Evolutionary conservation across 306 rosid genomes (phyloP), one percentile per base, ranked within the genome.

Genomic region (Prunus persica): DNA sequence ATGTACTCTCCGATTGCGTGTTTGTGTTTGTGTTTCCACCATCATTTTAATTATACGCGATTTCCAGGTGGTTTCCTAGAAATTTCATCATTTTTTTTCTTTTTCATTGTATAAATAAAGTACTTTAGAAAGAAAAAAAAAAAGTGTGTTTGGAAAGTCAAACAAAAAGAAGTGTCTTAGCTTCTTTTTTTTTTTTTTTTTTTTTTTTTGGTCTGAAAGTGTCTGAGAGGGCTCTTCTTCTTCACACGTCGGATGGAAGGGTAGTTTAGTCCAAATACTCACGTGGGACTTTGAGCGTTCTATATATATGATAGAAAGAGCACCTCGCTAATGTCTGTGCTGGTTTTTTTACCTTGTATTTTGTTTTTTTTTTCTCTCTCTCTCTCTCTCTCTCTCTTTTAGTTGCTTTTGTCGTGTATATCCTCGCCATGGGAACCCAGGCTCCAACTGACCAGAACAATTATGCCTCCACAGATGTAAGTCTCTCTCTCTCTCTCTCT

Each of bases 341-440:
- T 18, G 5, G 43, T 14, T 16, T 5, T 11, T 16, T 14, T 0
- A 3, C 8, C 47, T 65, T 1, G 22, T 6, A 2, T 32, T 34
- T n/a, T 4, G 1, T 28, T n/a, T n/a, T n/a, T n/a, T n/a, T n/a
- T 18, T 7, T 3, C 10, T 27, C 20, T 56, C 22, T 3, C 50
- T 6, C n/a, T 6, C 16, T 4, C 10, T 27, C 20, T 56, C 22
- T 3, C 51, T 6, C n/a, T 6, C 68, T 16, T 46, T 30, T 0
- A 0, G 47, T 1, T 3, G 7, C 0, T 18, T 65, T 34, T 34
- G 69, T 65, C 27, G 14, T 65, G 24, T 18, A 4, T 51, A 28
- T 65, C 25, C 12, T 65, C 38, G 24, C 69, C 74, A 86, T 86
- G 89, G 87, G 80, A 71, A 86, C 85, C 83, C 86, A 82, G 66